Evolutionary conservation across 768 basidiomycete genomes (phyloP), one percentile per base, ranked within the genome.

Genomic region (Agaricus bisporus): DNA sequence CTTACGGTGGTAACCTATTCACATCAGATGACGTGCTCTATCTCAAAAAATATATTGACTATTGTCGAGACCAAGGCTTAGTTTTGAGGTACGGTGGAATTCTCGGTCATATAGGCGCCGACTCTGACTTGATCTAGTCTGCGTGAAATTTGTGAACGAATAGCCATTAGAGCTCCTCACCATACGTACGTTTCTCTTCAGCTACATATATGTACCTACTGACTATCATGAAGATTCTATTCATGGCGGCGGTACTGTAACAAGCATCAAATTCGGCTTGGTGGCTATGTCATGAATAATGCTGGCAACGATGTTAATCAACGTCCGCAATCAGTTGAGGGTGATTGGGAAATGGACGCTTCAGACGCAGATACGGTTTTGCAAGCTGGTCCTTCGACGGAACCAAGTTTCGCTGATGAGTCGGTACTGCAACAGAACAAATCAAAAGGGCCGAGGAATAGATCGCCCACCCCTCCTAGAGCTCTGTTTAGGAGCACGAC

Each of bases 221-320:
- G n/a, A 58, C 0, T 11, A n/a, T 15, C 14, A 22, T 39, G 9
- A 51, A 91, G 89, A 10, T 92, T 92, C 65, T 92, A 91, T 64
- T 92, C 90, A 1, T 93, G 91, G 91, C 80, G 91, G 38, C 81
- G 91, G 41, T 93, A 92, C 62, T 93, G 91, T 71, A 93, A 93
- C 65, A 93, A 92, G 63, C 90, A 93, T 65, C 88, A 92, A 66
- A 93, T 93, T 47, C 83, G 88, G n/a, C 75, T 93, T 0, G 88
- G 88, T 22, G 88, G 89, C 2, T 93, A 92, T 60, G 72, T 80
- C 8, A 91, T 92, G 90, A 84, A 80, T 49, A 65, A 75, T 6
- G 36, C 51, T 4, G 39, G 46, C 38, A 20, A 5, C 39, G 38
- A 41, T 6, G 45, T 41, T n/a, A 54, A 39, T 36, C 36, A 46